These are phyloP conservation scores for Termitomyces sp. DNA, from an alignment of 768 basidiomycete genomes.

Conservation along the genomic window DNA sequence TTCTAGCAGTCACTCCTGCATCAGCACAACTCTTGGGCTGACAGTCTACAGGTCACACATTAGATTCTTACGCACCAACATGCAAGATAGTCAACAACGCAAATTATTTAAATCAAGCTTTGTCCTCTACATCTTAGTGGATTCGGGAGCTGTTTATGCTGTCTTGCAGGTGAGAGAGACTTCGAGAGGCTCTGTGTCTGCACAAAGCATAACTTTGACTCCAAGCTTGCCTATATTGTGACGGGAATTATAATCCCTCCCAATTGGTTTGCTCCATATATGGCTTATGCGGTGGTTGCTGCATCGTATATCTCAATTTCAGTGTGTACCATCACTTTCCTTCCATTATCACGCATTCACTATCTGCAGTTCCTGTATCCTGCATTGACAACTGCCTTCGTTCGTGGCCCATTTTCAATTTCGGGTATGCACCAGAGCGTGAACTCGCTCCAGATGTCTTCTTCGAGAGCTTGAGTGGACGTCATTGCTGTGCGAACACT, in stretches of 20 bases:
- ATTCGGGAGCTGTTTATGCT: not conserved
- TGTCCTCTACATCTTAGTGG: not conserved
- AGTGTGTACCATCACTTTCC: not conserved
- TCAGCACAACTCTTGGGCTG: not conserved
- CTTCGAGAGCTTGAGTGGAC: not conserved
- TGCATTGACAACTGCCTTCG: not conserved
- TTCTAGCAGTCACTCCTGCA: not conserved
- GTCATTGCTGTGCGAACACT: no score
- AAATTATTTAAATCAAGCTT: not conserved
- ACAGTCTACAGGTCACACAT: not conserved
- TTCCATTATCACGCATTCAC: not conserved
- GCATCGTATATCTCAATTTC: not conserved
- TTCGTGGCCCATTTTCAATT: not conserved
- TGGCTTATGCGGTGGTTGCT: not conserved
- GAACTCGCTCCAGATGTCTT: not conserved
- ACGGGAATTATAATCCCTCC: not conserved
- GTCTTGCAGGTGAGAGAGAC: not conserved
- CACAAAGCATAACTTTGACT: not conserved
- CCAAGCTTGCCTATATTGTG: not conserved
- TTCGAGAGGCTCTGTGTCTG: no score
- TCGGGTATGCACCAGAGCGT: not conserved
- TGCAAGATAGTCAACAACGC: not conserved
- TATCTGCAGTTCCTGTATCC: not conserved
- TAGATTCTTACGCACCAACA: not conserved
- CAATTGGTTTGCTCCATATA: not conserved